These are phyloP conservation scores for Fusarium luffae DNA, from an alignment of 2,329 filamentous ascomycete species.

Conservation along the genomic window DNA sequence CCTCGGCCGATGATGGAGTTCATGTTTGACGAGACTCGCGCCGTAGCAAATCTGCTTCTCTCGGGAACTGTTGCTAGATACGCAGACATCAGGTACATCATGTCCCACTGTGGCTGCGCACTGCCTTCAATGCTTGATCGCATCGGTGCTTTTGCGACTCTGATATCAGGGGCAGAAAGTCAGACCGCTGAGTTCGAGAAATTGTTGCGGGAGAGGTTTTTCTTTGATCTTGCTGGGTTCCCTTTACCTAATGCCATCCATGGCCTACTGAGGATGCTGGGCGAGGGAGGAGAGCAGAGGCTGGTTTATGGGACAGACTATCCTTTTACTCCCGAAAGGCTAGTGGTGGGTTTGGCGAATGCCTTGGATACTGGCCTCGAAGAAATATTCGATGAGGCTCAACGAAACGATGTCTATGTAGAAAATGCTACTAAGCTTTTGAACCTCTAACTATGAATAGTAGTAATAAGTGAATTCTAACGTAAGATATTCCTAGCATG, in stretches of 20 bases:
- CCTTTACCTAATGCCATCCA: constrained; percentile 1
- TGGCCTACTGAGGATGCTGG: not conserved
- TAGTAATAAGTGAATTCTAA: too few relatives aligned
- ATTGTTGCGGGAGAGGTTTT: not conserved
- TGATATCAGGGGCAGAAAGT: not conserved
- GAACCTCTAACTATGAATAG: too few relatives aligned
- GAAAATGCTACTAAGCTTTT: too few relatives aligned
- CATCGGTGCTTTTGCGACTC: not conserved
- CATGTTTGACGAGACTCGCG: constrained; percentile 12
- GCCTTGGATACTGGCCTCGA: not conserved
- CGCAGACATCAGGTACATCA: constrained; percentile 3
- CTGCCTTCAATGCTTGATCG: constrained; percentile 5
- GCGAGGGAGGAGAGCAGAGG: not conserved
- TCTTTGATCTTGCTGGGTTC: constrained; percentile 4
- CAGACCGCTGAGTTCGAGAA: not conserved
- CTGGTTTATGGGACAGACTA: constrained; percentile 9
- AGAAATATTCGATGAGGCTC: not conserved
- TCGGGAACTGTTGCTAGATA: not conserved
- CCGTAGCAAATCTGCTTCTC: constrained; percentile 2
- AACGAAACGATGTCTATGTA: too few relatives aligned
- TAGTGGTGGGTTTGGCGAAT: not conserved
- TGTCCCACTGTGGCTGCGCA: constrained; percentile 9
- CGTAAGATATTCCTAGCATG: too few relatives aligned
- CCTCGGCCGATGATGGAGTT: constrained; percentile 10
- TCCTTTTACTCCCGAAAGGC: not conserved